Evolutionary conservation across 2,329 filamentous ascomycete species (phyloP), one percentile per base, ranked within the genome.

Genomic region (Penicillium expansum): DNA sequence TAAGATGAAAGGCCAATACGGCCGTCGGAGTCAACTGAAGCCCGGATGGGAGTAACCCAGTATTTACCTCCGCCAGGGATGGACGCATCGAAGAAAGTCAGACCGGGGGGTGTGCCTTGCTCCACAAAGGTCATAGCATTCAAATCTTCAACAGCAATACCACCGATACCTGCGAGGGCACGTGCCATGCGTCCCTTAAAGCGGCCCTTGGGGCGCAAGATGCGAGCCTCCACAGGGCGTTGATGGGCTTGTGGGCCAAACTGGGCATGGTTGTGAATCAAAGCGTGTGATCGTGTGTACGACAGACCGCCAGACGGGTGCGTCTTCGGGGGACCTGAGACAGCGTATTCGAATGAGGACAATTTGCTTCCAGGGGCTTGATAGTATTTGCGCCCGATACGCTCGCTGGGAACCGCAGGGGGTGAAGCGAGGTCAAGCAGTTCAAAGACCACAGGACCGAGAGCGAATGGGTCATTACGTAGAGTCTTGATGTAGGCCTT

Each of bases 281-380:
- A 76, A 22, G 82, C 76, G 53, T 79, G 77, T 13, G 82, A 82
- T 48, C 83, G 80, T 3, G 83, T 74, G 68, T 89, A 88, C 14
- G 82, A 82, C 5, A 89, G 75, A 60, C 86, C 86, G 5, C 83
- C 86, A 4, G 83, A 86, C 3, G 86, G 86, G 70, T 89, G 86
- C 8, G 86, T 88, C 56, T 80, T 81, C 1, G 84, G 83, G 20
- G 83, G 83, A 3, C 81, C 82, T 29, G 69, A 69, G 32, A 70
- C 65, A 33, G 74, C 74, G 63, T 82, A 82, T 55, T 76, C 75
- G 10, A 73, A 57, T 8, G 78, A 71, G 27, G 69, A 70, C 45
- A 74, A 59, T 45, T 71, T 73, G 45, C 66, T 72, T 39, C 64
- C 69, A 14, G 59, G 76, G 59, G 61, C 71, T 60, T 64, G 67